Evolutionary conservation across 306 rosid species (phyloP), one percentile per base, ranked within the genome.

Genomic region (Lathyrus tuberosus): DNA sequence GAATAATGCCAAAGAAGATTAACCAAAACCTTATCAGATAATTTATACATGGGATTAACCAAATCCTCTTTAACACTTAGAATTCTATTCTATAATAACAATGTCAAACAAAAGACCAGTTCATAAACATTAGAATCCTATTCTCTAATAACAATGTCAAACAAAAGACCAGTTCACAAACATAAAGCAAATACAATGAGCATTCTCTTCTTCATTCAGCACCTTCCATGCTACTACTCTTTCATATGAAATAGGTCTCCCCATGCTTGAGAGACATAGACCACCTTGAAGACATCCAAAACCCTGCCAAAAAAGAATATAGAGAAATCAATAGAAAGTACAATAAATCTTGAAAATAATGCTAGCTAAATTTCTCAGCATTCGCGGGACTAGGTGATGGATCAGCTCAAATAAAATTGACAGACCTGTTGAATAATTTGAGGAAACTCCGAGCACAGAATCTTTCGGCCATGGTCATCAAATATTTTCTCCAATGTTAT

Each of bases 191-290:
- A 95, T 86, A 80, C 99, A 95, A 82, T 95, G 95, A 30, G 95
- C 99, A 53, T 80, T 91, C 84, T 95, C 99, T 52, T 95, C 99
- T 76, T 91, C 99, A 74, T 95, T 95, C 86, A 91, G 78, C 77
- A 95, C 99, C 86, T 95, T 95, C 99, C 99, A 91, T 75, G 99
- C 99, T 69, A 95, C 96, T 1, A 93, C 96, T 69, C 96, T 87
- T 74, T 95, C 99, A 6, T 89, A 87, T 0, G 99, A 95, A 71
- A 95, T 89, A 1, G 99, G 99, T 57, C 99, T 79, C 63, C 97
- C 99, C 99, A 95, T 95, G 96, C 99, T 95, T 22, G 99, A 95
- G 46, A 95, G 85, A 80, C 99, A 95, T 31, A 95, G 89, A 24
- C 99, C 99, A 1, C 99, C 92, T 86, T 89, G 97, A 62, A 95